phyloP scores from a whole-genome alignment of 2,329 filamentous ascomycete genomes.

The Aspergillus sp. region DNA sequence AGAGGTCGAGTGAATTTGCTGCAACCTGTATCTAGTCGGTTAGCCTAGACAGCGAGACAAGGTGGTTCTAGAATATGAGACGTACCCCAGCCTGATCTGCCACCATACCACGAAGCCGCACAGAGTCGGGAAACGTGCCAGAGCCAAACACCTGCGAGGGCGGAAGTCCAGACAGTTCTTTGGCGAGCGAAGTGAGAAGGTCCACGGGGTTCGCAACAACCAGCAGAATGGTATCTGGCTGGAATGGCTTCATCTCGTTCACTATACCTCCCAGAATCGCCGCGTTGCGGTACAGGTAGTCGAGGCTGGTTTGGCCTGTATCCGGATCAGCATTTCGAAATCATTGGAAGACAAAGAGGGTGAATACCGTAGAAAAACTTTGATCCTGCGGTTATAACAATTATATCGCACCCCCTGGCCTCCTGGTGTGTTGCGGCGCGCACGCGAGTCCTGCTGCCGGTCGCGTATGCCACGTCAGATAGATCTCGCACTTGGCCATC shows the following conservation, averaged over 20 bases:
- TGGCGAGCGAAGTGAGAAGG: conserved; percentile 53
- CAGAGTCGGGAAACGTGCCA: conserved; percentile 56
- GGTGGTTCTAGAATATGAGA: no score
- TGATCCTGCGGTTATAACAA: conserved; percentile 57
- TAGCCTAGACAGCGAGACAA: not conserved
- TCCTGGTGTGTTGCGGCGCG: conserved; percentile 48
- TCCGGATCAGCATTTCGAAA: not conserved
- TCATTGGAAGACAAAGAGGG: not conserved
- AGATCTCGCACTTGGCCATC: conserved; percentile 54
- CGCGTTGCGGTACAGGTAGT: conserved; percentile 43
- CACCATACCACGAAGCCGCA: conserved; percentile 42
- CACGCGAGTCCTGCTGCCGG: conserved; percentile 41
- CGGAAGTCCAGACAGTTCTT: conserved; percentile 50
- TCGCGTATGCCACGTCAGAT: conserved; percentile 42
- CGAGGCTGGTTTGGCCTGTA: conserved; percentile 46
- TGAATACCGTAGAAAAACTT: conserved; percentile 45
- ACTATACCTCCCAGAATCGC: conserved; percentile 51
- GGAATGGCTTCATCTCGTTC: conserved; percentile 50
- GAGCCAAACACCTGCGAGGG: conserved; percentile 52
- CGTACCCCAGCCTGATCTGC: conserved; percentile 15
- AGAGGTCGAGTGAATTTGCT: conserved; percentile 38
- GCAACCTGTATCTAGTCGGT: conserved; percentile 22
- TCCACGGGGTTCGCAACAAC: conserved; percentile 58
- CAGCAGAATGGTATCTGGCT: conserved; percentile 49
- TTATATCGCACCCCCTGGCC: conserved; percentile 55